These are phyloP conservation scores for Fraxinus quadrangulata DNA, from an alignment of 257 asterid genomes.

Conservation along the genomic window DNA sequence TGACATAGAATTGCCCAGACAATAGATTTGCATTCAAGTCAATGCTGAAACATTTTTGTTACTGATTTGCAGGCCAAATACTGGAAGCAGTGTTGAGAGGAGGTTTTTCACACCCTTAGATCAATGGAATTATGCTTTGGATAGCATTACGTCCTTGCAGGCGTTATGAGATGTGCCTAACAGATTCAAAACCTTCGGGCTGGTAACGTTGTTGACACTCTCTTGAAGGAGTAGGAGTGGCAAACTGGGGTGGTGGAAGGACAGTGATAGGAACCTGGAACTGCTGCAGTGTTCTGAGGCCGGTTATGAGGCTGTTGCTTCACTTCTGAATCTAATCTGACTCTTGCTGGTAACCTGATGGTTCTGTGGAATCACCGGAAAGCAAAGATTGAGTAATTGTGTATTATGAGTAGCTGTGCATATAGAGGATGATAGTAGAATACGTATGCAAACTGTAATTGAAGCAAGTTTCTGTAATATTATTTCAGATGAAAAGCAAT, in stretches of 20 bases:
- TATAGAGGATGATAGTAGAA: no score
- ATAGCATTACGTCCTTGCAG: constrained; percentile 48
- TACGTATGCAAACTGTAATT: no score
- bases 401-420: no score
- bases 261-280: not conserved
- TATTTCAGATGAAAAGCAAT: no score
- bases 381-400: no score
- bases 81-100: constrained; percentile 45
- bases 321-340: no score
- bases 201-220: constrained; percentile 46
- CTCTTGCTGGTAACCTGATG: no score
- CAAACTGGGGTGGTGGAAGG: constrained; percentile 45
- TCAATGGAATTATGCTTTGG: constrained; percentile 63
- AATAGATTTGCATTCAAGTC: not conserved
- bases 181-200: constrained; percentile 54
- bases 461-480: no score
- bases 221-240: constrained; percentile 66
- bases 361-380: no score
- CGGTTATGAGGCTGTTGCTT: no score
- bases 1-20: not conserved
- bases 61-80: constrained; percentile 47
- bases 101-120: constrained; percentile 57
- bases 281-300: no score
- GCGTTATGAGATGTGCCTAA: constrained; percentile 59
- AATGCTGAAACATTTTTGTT: constrained; percentile 16